Conservation (phyloP, 1,284 basidiomycete species). For the Ceratorhiza oryzae-sativae region DNA sequence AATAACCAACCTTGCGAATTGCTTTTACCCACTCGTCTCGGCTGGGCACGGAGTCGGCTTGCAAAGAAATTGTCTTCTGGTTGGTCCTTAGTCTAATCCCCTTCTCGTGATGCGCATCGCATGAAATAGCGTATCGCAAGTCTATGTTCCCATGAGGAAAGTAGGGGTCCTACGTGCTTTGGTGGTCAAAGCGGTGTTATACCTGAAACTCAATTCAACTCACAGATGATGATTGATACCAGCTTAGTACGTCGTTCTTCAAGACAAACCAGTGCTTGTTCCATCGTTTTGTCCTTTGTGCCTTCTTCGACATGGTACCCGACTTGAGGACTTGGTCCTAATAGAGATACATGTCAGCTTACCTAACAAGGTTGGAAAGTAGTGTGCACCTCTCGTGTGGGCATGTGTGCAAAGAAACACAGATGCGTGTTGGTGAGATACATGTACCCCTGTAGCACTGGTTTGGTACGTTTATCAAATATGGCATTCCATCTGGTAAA, state of each 20-base stretch:
- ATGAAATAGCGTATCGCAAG: slow-evolving; percentile 88
- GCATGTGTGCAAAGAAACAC: slow-evolving; percentile 98
- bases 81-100: slow-evolving; percentile 82
- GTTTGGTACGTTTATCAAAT: slow-evolving; percentile 13
- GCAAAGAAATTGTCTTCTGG: slow-evolving; percentile 74
- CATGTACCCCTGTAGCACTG: slow-evolving; percentile 95
- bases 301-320: slow-evolving; percentile 82
- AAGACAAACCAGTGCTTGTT: slow-evolving; percentile 93
- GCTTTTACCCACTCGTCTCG: slow-evolving; percentile 94
- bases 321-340: slow-evolving; percentile 89
- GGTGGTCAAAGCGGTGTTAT: neutral
- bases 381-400: slow-evolving; percentile 73
- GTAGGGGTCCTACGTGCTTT: slow-evolving; percentile 78
- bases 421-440: slow-evolving; percentile 91
- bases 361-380: neutral
- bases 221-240: slow-evolving; percentile 93
- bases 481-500: neutral
- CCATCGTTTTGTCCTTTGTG: slow-evolving; percentile 85
- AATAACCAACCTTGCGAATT: slow-evolving; percentile 70
- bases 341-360: neutral
- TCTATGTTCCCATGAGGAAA: slow-evolving; percentile 96
- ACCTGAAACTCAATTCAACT: slow-evolving; percentile 46
- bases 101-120: slow-evolving; percentile 77
- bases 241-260: slow-evolving; percentile 91
- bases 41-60: slow-evolving; percentile 79